Evolutionary conservation across 176 grass and related monocot species (phyloP).

Genomic region (Avena atlantica): DNA sequence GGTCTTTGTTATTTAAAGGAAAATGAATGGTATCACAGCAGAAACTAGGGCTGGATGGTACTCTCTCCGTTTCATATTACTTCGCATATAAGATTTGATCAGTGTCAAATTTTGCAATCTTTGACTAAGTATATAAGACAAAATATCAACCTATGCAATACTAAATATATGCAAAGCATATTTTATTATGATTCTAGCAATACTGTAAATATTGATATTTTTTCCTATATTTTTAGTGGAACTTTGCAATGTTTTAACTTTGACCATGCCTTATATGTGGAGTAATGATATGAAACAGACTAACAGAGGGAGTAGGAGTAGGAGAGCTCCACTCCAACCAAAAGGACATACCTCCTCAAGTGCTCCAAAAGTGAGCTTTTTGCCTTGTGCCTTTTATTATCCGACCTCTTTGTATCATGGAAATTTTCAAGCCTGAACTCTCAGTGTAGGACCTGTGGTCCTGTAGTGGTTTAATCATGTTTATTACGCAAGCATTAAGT

Average conservation of each 20-base stretch:
- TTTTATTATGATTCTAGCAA: too few relatives aligned
- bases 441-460: conserved; percentile 27
- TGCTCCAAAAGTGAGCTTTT: conserved; percentile 53
- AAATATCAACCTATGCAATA: too few relatives aligned
- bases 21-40: conserved; percentile 7
- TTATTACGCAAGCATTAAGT: not conserved
- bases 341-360: conserved; percentile 42
- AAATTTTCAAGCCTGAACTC: conserved; percentile 10
- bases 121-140: too few relatives aligned
- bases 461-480: conserved; percentile 31
- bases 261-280: too few relatives aligned
- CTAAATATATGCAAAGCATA: too few relatives aligned
- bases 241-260: too few relatives aligned
- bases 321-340: not conserved
- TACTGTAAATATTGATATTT: too few relatives aligned
- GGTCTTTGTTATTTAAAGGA: not conserved
- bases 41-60: not conserved
- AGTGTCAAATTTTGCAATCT: too few relatives aligned
- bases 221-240: too few relatives aligned
- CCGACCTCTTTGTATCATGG: conserved; percentile 22
- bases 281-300: too few relatives aligned
- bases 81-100: too few relatives aligned
- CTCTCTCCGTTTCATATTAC: too few relatives aligned
- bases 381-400: conserved; percentile 39
- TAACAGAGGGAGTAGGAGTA: not conserved